Conservation (phyloP, 805 yeast genomes). For the Maudiozyma serrabonitensis region DNA sequence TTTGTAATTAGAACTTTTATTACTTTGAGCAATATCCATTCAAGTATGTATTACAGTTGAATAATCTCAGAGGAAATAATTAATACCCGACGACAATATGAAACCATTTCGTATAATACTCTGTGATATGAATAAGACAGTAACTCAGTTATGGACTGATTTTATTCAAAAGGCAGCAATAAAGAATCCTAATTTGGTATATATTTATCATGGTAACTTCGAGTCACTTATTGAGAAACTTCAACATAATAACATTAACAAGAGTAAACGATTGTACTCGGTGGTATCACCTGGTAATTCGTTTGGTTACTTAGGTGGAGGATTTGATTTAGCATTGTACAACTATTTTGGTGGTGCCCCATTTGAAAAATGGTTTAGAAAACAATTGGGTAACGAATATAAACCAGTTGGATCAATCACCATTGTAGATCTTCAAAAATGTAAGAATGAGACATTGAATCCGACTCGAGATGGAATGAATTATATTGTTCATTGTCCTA, state of each 20-base stretch:
- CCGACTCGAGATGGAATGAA: slow-evolving; percentile 7
- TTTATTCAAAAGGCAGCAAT: slow-evolving; percentile 5
- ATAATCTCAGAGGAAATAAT: slow-evolving; percentile 14
- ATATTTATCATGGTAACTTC: slow-evolving; percentile 10
- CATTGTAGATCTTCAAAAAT: slow-evolving; percentile 13
- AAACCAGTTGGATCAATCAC: slow-evolving; percentile 21
- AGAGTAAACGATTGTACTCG: slow-evolving; percentile 11
- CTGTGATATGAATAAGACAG: slow-evolving; percentile 14
- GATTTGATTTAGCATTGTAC: slow-evolving; percentile 34
- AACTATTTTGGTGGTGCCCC: slow-evolving; percentile 18
- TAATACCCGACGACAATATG: background rate
- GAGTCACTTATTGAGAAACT: slow-evolving; percentile 6
- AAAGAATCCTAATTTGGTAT: slow-evolving; percentile 5
- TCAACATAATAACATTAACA: background rate
- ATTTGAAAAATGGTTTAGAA: slow-evolving; percentile 24
- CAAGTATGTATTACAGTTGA: background rate
- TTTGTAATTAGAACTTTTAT: too few relatives aligned
- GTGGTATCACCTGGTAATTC: slow-evolving; percentile 46
- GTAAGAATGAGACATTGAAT: slow-evolving; percentile 1
- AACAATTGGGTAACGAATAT: slow-evolving; percentile 15
- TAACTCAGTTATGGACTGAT: slow-evolving; percentile 12
- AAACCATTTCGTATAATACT: slow-evolving; percentile 11
- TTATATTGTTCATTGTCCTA: slow-evolving; percentile 27
- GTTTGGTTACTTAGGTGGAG: slow-evolving; percentile 42
- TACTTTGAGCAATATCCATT: background rate